Conservation (phyloP, 129 eudicot genomes). For the Flaveria brownii region DNA sequence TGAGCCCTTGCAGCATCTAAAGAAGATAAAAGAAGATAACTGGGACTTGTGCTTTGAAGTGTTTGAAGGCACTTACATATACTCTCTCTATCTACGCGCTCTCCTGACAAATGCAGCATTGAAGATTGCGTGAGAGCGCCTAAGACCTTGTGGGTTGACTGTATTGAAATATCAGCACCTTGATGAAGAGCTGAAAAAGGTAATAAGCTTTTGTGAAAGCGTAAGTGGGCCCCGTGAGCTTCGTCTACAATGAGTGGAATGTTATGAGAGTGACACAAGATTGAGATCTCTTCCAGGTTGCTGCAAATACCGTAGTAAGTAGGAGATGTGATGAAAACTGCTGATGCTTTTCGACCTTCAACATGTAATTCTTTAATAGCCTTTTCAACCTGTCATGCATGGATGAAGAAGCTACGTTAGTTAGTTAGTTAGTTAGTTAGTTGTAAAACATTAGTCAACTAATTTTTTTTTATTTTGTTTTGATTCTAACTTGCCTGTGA, state of each 20-base stretch:
- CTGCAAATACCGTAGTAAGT: constrained; percentile 58
- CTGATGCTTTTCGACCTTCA: constrained; percentile 65
- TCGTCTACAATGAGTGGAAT: constrained; percentile 61
- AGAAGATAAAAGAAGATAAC: constrained; percentile 73
- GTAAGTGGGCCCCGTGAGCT: constrained; percentile 94
- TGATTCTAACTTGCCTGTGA: neutral
- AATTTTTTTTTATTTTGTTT: neutral
- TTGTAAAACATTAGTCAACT: neutral
- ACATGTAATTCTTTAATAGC: constrained; percentile 56
- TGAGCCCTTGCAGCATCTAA: constrained; percentile 79
- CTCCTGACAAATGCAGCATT: constrained; percentile 68
- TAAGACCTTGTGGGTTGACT: constrained; percentile 82
- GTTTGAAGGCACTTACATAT: constrained; percentile 69
- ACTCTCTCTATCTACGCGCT: constrained; percentile 56
- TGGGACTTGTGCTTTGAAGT: constrained; percentile 85
- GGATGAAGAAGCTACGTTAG: too few species aligned
- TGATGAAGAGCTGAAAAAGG: constrained; percentile 68
- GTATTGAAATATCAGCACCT: constrained; percentile 71
- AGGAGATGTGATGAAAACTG: constrained; percentile 43
- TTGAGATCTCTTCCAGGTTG: constrained; percentile 46
- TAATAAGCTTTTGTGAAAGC: constrained; percentile 49
- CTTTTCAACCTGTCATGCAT: constrained; percentile 49
- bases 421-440: too few species aligned
- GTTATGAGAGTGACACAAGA: constrained; percentile 48
- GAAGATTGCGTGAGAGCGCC: constrained; percentile 83